These are phyloP conservation scores for Gastrodia elata DNA, from an alignment of 106 monocot genomes.

Conservation along the genomic window DNA sequence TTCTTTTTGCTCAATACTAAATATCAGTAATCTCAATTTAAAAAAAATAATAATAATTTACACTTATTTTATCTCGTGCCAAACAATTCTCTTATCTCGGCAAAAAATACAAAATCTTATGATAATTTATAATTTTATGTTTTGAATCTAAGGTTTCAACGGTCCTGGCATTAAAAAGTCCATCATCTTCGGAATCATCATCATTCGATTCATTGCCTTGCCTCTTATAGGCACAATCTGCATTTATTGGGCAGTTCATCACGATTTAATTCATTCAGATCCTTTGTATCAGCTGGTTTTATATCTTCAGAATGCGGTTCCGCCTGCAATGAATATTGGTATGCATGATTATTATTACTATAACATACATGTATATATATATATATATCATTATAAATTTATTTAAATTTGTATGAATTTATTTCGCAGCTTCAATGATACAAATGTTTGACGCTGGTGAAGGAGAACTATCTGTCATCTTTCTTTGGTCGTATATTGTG, in stretches of 20 bases:
- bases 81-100: too few species aligned
- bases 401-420: too few species aligned
- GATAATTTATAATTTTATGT: neutral
- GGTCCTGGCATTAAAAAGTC: conserved; percentile 23
- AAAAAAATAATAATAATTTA: too few species aligned
- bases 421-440: conserved; percentile 47
- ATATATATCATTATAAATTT: neutral
- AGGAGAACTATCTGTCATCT: conserved; percentile 61
- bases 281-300: conserved; percentile 59
- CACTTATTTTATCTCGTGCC: too few species aligned
- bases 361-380: neutral
- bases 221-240: conserved; percentile 27
- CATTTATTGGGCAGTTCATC: conserved; percentile 37
- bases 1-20: too few species aligned
- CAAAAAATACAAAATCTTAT: too few species aligned
- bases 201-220: conserved; percentile 21
- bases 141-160: conserved; percentile 28
- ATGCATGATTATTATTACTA: neutral
- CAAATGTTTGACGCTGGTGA: conserved; percentile 67
- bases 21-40: too few species aligned
- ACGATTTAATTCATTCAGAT: conserved; percentile 52
- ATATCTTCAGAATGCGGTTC: conserved; percentile 53
- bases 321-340: conserved; percentile 82
- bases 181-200: conserved; percentile 23
- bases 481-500: conserved; percentile 54